These are phyloP conservation scores for Phylloporus sp. DNA, from an alignment of 768 basidiomycete species.

Conservation along the genomic window DNA sequence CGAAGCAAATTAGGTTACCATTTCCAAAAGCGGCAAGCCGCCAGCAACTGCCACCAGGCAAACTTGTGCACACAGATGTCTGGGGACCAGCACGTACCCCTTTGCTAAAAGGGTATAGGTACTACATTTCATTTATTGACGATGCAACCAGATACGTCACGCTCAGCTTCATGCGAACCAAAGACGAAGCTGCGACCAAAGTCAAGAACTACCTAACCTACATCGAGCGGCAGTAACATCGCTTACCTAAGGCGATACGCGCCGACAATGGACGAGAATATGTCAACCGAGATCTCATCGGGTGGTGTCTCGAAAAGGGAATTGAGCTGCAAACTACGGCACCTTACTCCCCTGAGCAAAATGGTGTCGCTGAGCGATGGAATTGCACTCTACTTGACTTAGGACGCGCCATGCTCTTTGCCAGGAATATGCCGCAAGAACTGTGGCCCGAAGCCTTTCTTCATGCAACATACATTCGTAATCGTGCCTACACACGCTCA, in stretches of 20 bases:
- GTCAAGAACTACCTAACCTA: neutral
- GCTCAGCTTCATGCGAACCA: neutral
- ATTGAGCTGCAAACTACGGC: too few relatives aligned
- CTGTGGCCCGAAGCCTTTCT: too few relatives aligned
- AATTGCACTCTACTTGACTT: too few relatives aligned
- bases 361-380: too few relatives aligned
- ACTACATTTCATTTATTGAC: neutral
- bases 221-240: neutral
- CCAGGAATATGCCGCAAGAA: too few relatives aligned
- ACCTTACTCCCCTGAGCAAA: too few relatives aligned
- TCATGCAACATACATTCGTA: neutral
- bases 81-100: neutral
- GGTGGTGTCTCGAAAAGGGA: conserved; percentile 5
- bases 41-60: neutral
- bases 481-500: neutral
- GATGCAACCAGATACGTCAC: neutral
- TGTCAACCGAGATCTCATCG: neutral
- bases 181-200: neutral
- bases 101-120: neutral
- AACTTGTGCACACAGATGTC: conserved; percentile 4
- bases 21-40: neutral
- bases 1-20: neutral
- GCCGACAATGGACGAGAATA: neutral
- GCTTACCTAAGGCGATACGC: neutral
- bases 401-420: too few relatives aligned